Evolutionary conservation across 1,284 basidiomycete species (phyloP), one percentile per base, ranked within the genome.

Genomic region (Mycena sp.): DNA sequence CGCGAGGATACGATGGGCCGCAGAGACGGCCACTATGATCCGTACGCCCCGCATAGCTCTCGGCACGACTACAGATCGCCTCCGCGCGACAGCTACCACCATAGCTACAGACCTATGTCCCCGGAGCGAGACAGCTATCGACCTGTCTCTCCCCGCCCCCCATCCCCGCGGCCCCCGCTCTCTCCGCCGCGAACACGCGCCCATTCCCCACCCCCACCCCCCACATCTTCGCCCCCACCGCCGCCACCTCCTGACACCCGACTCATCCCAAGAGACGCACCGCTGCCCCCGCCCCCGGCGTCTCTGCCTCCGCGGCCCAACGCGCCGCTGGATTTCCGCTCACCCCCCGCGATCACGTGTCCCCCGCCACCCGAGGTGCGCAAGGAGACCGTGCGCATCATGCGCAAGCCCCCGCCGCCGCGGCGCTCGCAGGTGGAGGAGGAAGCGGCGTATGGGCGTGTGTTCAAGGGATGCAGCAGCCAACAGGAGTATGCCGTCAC

Each of bases 401-500:
- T 68, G 71, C 70, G 75, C 67, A 73, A 76, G 69, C 75, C 75
- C 19, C 67, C 77, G 48, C 78, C 80, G 2, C 74, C 81, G 2
- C 80, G 81, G n/a, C 83, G 89, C 58, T 81, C 88, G 3, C 77
- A 80, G 23, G 87, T 89, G 64, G 86, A 91, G 63, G 95, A 96
- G 72, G 74, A 81, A 67, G 76, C 78, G 41, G 86, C 83, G 0
- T 92, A 92, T 71, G 87, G 87, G 3, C 86, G 86, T 61, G 78
- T 78, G 3, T 95, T 98, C 69, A 77, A 83, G 19, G 96, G 96
- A 0, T 93, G 91, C 70, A 92, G 94, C 3, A 79, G 81, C 48
- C 85, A 96, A 65, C 79, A 80, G n/a, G 90, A 93, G 66, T 98
- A 97, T 74, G 87, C 90, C 58, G 81, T 90, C 12, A 89, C 90